phyloP scores from a whole-genome alignment of 345 rosid genomes.

The Eucalyptus fibrosa region DNA sequence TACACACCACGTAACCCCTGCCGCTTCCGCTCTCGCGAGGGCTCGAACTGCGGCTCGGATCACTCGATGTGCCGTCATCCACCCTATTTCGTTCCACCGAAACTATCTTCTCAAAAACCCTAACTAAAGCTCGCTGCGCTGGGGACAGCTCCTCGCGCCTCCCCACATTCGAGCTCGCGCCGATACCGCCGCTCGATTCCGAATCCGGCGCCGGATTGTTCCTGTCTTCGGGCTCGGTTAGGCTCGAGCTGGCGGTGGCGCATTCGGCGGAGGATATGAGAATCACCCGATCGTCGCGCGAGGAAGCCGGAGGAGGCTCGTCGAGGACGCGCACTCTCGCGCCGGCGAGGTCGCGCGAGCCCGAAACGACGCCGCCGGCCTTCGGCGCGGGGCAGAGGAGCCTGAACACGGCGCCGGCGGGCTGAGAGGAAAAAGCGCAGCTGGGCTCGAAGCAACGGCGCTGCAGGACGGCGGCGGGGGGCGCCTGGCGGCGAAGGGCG shows the following conservation, averaged over 20 bases:
- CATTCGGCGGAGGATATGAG: not conserved
- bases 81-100: slow-evolving; percentile 23
- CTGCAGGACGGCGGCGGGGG: not conserved
- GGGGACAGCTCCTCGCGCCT: slow-evolving; percentile 23
- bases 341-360: slow-evolving; percentile 7
- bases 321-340: slow-evolving; percentile 25
- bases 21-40: slow-evolving; percentile 13
- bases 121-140: slow-evolving; percentile 36
- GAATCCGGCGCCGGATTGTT: not conserved
- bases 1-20: slow-evolving; percentile 29
- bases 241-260: not conserved
- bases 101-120: slow-evolving; percentile 60
- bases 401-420: slow-evolving; percentile 1
- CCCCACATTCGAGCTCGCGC: not conserved
- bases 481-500: not conserved
- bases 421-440: not conserved
- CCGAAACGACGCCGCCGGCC: slow-evolving; percentile 2
- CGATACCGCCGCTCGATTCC: not conserved
- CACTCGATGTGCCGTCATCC: not conserved
- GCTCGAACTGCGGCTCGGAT: not conserved
- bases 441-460: not conserved
- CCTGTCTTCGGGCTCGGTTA: not conserved
- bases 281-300: slow-evolving; percentile 18
- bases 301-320: not conserved
- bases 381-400: slow-evolving; percentile 23